A percentile compares a stretch with the other conserved stretches of the same genome.
Conservation (phyloP, 164 flowering plant species). For the Brasenia schreberi region DNA sequence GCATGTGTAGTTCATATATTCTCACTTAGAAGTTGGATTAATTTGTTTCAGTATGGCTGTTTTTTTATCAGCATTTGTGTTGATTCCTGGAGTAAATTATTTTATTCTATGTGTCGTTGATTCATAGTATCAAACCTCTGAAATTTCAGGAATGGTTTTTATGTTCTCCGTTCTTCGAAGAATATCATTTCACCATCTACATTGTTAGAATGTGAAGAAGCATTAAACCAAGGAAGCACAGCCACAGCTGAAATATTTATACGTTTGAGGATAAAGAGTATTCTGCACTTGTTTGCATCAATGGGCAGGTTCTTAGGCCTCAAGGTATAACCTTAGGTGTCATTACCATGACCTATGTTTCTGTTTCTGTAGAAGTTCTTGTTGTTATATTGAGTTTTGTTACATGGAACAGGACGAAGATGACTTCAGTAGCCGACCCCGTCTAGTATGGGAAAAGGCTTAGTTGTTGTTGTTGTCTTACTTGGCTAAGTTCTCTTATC, state of each 20-base stretch:
- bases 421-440: no score
- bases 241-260: constrained; percentile 61
- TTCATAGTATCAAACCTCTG: background rate
- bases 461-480: no score
- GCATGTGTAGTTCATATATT: background rate
- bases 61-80: background rate
- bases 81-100: background rate
- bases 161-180: constrained; percentile 62
- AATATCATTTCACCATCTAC: constrained; percentile 46
- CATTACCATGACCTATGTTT: background rate
- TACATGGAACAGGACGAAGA: background rate
- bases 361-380: background rate
- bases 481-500: background rate
- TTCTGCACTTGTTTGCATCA: constrained; percentile 74
- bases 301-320: constrained; percentile 83
- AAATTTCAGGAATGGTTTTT: constrained; percentile 71
- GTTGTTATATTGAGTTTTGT: no score
- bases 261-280: constrained; percentile 71
- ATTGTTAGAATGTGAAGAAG: constrained; percentile 70
- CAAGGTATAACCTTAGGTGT: constrained; percentile 32
- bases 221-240: constrained; percentile 69
- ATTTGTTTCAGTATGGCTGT: no score
- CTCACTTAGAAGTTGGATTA: no score
- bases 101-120: background rate
- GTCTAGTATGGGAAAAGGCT: no score